Percentiles rank a stretch among this genome's conserved stretches.
Conservation (phyloP, 2,329 filamentous ascomycete species). For the Sphaceloma murrayae region DNA sequence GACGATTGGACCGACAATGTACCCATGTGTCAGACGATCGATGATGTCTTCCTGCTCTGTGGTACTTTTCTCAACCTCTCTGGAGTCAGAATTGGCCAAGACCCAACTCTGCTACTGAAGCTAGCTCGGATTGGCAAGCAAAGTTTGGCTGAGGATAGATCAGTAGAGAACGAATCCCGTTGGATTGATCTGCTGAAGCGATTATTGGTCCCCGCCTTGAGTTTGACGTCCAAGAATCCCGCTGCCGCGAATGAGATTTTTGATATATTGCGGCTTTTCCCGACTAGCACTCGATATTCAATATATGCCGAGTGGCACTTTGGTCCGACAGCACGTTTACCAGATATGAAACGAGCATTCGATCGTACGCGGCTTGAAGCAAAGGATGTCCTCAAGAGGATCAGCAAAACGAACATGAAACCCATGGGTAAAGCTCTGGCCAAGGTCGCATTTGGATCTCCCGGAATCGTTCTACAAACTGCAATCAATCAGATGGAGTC, state of each 20-base stretch:
- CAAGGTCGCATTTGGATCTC: conserved; percentile 84
- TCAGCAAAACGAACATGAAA: conserved; percentile 77
- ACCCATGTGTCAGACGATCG: conserved; percentile 78
- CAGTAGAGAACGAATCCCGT: conserved; percentile 58
- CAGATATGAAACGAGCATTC: conserved; percentile 71
- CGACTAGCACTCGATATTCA: conserved; percentile 66
- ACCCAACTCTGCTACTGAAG: conserved; percentile 67
- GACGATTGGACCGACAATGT: conserved; percentile 94
- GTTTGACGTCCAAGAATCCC: conserved; percentile 74
- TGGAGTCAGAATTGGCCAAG: conserved; percentile 81
- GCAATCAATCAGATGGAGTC: conserved; percentile 85
- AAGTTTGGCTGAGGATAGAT: conserved; percentile 61
- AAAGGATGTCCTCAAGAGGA: conserved; percentile 73
- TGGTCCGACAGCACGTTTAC: conserved; percentile 63
- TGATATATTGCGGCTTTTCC: conserved; percentile 68
- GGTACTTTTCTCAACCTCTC: conserved; percentile 74
- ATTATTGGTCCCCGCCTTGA: conserved; percentile 78
- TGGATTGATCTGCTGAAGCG: conserved; percentile 81
- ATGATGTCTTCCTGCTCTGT: conserved; percentile 83
- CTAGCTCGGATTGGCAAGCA: conserved; percentile 74
- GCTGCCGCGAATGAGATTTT: conserved; percentile 79
- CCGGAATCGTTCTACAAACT: conserved; percentile 81
- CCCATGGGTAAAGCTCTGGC: conserved; percentile 81
- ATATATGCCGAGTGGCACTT: conserved; percentile 93
- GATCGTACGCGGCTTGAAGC: conserved; percentile 68